phyloP scores from a whole-genome alignment of 225 moss, liverwort and hornwort genomes.

The Sphagnum tenellum region DNA sequence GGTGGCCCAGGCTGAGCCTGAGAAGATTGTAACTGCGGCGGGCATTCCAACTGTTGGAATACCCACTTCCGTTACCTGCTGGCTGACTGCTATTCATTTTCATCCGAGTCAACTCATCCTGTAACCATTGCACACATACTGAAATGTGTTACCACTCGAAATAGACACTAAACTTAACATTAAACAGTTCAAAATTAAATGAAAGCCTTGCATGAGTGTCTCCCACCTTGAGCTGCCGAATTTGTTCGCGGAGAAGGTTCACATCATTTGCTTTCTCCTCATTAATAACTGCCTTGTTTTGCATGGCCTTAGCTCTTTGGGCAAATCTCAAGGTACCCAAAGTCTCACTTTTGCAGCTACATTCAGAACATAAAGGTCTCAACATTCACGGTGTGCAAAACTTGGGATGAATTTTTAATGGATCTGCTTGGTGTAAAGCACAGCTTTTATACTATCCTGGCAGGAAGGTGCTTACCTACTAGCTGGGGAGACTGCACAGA shows the following conservation, averaged over 20 bases:
- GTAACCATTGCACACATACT: not conserved
- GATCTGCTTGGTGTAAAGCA: no score
- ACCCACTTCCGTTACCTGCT: conserved; percentile 39
- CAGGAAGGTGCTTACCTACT: conserved; percentile 44
- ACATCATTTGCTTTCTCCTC: conserved; percentile 88
- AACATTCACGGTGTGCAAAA: no score
- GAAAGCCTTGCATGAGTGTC: no score
- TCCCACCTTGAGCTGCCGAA: conserved; percentile 83
- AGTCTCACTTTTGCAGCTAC: conserved; percentile 92
- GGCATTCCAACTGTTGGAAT: conserved; percentile 49
- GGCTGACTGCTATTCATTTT: conserved; percentile 47
- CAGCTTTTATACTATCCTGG: not conserved
- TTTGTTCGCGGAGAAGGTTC: conserved; percentile 87
- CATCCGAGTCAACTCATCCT: conserved; percentile 94
- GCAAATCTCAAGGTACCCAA: conserved; percentile 91
- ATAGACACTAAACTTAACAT: no score
- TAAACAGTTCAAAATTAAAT: no score
- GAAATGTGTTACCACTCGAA: no score
- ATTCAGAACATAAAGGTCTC: not conserved
- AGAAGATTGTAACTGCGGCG: conserved; percentile 56
- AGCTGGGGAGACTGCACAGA: conserved; percentile 90
- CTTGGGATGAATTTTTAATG: no score
- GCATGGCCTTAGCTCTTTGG: conserved; percentile 94
- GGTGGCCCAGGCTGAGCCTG: conserved; percentile 46
- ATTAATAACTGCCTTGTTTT: conserved; percentile 89